Evolutionary conservation across 192 early-diverging fungal species (phyloP).

Genomic region (Linnemannia schmuckeri): DNA sequence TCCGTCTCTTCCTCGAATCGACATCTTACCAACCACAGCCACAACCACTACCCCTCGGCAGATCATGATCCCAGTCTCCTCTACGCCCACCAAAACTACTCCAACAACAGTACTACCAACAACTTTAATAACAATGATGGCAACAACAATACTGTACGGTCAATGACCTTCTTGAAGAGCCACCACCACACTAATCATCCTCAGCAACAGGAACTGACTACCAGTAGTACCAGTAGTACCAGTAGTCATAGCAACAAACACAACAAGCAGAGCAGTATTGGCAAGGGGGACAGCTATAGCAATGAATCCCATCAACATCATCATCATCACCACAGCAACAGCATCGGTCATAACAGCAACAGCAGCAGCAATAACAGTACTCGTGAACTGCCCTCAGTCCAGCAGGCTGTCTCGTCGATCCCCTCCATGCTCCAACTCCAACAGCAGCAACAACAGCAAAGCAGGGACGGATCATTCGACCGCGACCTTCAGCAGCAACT

Average conservation of each 20-base stretch:
- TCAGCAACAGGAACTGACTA: background rate
- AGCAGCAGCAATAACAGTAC: background rate
- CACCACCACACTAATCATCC: background rate
- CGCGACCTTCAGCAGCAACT: background rate
- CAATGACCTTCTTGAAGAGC: slow-evolving; percentile 15
- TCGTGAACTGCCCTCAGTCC: slow-evolving; percentile 27
- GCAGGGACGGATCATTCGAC: background rate
- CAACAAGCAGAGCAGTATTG: slow-evolving; percentile 13
- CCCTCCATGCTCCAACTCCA: slow-evolving; percentile 21
- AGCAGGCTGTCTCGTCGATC: slow-evolving; percentile 30
- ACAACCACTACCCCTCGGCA: background rate
- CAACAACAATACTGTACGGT: background rate
- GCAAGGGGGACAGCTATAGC: background rate
- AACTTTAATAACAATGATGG: background rate
- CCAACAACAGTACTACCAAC: background rate
- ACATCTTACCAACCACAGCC: slow-evolving; percentile 2
- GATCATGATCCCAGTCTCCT: slow-evolving; percentile 4
- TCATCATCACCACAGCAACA: background rate
- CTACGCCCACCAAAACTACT: slow-evolving; percentile 6
- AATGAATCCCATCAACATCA: background rate
- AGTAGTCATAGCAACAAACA: slow-evolving; percentile 10
- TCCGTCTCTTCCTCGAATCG: slow-evolving; percentile 13
- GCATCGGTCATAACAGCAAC: slow-evolving; percentile 1
- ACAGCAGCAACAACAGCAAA: slow-evolving; percentile 3
- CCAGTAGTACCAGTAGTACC: background rate